These are phyloP conservation scores for Mucor mucedo DNA, from an alignment of 371 early-diverging fungal species.

Conservation along the genomic window DNA sequence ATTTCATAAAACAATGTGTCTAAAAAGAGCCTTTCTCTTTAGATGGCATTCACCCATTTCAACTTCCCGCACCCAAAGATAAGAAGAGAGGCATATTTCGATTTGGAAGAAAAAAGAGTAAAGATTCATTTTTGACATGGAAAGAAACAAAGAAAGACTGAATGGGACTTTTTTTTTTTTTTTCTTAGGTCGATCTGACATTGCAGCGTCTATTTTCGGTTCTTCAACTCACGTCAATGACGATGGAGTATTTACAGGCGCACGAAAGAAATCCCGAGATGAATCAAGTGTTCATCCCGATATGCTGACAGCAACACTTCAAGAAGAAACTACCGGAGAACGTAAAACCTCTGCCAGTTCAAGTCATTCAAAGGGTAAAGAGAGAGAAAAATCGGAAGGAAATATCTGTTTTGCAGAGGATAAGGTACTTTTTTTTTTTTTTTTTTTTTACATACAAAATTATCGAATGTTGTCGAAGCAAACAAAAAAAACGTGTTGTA, in stretches of 20 bases:
- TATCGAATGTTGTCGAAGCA: too few species aligned
- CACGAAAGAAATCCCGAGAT: slow-evolving; percentile 29
- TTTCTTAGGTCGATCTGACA: slow-evolving; percentile 28
- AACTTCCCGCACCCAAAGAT: slow-evolving; percentile 31
- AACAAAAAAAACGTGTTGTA: too few species aligned
- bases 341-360: slow-evolving; percentile 27
- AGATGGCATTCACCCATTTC: slow-evolving; percentile 19
- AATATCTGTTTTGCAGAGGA: slow-evolving; percentile 15
- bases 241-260: slow-evolving; percentile 10
- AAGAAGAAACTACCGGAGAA: slow-evolving; percentile 1
- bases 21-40: too few species aligned
- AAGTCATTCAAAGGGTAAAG: slow-evolving; percentile 23
- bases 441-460: too few species aligned
- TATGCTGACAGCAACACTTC: background rate
- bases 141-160: background rate
- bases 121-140: background rate
- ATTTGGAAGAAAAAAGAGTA: slow-evolving; percentile 49
- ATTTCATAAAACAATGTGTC: background rate
- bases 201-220: slow-evolving; percentile 14
- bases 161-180: too few species aligned
- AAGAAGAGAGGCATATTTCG: slow-evolving; percentile 41
- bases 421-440: slow-evolving; percentile 7
- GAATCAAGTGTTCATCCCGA: slow-evolving; percentile 17
- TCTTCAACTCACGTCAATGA: slow-evolving; percentile 2
- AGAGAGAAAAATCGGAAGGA: slow-evolving; percentile 20